Evolutionary conservation across 2,329 filamentous ascomycete species (phyloP).

Genomic region (Cladosporium sp.): DNA sequence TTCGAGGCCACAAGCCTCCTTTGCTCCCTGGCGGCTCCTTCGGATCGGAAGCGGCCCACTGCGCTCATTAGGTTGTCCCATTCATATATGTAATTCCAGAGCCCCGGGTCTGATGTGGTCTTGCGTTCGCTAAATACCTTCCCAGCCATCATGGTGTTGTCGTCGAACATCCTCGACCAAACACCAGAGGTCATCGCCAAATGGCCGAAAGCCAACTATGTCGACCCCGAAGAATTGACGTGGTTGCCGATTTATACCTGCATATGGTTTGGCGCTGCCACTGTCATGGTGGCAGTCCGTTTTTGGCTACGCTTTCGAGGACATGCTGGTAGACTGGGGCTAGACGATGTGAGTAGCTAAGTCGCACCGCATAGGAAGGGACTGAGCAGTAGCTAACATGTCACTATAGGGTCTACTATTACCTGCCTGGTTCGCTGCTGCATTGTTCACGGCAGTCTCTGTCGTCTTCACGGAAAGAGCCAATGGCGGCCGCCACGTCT

Average conservation of each 20-base stretch:
- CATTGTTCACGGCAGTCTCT: slow-evolving; percentile 26
- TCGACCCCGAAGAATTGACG: slow-evolving; percentile 30
- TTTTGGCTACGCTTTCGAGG: slow-evolving; percentile 34
- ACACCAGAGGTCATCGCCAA: slow-evolving; percentile 29
- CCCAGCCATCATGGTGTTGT: slow-evolving; percentile 22
- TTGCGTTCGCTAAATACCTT: neutral
- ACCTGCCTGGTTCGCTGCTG: slow-evolving; percentile 25
- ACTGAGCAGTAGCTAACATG: neutral
- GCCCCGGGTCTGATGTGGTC: neutral
- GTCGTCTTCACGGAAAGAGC: slow-evolving; percentile 28
- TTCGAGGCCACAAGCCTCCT: neutral
- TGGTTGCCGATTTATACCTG: slow-evolving; percentile 37
- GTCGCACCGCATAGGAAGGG: neutral
- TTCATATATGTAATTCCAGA: neutral
- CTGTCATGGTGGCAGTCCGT: slow-evolving; percentile 30
- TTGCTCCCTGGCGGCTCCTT: neutral
- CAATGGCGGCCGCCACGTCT: slow-evolving; percentile 38
- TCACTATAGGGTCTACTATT: slow-evolving; percentile 24
- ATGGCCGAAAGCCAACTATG: slow-evolving; percentile 37
- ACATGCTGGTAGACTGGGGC: slow-evolving; percentile 29
- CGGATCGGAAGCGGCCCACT: neutral
- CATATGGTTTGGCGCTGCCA: slow-evolving; percentile 29
- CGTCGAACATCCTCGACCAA: slow-evolving; percentile 31
- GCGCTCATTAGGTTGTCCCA: neutral
- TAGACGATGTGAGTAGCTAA: slow-evolving; percentile 35